These are phyloP conservation scores for Globisporangium mamillatum DNA, from an alignment of 352 stramenopile genomes.

Conservation along the genomic window DNA sequence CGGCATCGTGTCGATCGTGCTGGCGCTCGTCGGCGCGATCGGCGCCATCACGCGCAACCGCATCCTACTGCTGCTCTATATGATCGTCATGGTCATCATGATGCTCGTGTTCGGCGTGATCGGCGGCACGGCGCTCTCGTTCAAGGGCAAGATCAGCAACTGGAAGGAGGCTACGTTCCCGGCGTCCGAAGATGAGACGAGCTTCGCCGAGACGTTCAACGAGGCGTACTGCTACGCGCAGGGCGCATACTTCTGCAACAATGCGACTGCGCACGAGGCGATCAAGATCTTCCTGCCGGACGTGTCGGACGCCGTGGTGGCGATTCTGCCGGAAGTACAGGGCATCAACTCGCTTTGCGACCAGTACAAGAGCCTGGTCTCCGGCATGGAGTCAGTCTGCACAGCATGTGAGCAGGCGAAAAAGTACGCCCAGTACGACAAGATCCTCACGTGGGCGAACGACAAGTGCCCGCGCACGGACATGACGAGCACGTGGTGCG, in stretches of 20 bases:
- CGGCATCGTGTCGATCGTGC: conserved; percentile 45
- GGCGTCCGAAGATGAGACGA: conserved; percentile 43
- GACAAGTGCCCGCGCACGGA: conserved; percentile 64
- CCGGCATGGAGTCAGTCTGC: conserved; percentile 43
- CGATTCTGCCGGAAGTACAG: conserved; percentile 55
- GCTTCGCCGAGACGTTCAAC: conserved; percentile 72
- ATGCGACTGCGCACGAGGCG: conserved; percentile 53
- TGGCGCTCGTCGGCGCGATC: conserved; percentile 64
- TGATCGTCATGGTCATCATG: conserved; percentile 59
- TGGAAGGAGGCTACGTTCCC: conserved; percentile 62
- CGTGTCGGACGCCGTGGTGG: conserved; percentile 29
- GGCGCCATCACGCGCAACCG: conserved; percentile 67
- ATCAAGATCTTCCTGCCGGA: conserved; percentile 64
- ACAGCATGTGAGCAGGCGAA: conserved; percentile 47
- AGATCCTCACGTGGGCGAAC: conserved; percentile 77
- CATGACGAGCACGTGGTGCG: conserved; percentile 59
- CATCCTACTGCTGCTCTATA: conserved; percentile 69
- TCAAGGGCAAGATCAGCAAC: conserved; percentile 62
- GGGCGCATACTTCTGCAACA: conserved; percentile 83
- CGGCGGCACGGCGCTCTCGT: conserved; percentile 62
- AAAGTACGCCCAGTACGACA: conserved; percentile 62
- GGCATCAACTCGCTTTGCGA: conserved; percentile 63
- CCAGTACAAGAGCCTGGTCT: conserved; percentile 30
- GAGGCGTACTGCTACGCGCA: conserved; percentile 84
- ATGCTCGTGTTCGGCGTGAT: conserved; percentile 77